Evolutionary conservation across 345 rosid genomes (phyloP), one percentile per base, ranked within the genome.

Genomic region (Eucalyptus lansdowneana): DNA sequence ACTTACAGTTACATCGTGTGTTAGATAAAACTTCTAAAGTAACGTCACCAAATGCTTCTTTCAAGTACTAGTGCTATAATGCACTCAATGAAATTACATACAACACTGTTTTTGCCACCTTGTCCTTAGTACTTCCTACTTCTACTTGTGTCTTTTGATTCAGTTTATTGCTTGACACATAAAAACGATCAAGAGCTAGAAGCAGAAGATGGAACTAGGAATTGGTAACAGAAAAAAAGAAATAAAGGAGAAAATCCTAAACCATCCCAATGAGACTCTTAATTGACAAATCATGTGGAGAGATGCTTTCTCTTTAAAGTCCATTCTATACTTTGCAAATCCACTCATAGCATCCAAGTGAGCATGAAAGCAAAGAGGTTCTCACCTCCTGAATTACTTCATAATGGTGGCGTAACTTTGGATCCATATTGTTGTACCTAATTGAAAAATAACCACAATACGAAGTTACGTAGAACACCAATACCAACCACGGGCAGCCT

Each of bases 381-480:
- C 37, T 94, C 87, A 97, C 99, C 99, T 98, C 98, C 88, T 95
- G 98, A 93, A 98, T 96, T 88, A 98, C 99, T 95, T 98, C 99
- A 93, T 98, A 98, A 91, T 98, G 99, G 92, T 98, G 99, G n/a
- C 98, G 98, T 76, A 93, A 96, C 76, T 92, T 94, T 86, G 96
- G 67, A 89, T 96, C 96, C 97, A 98, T 96, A 87, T 87, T 92
- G 92, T 92, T 91, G 93, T 98, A 98, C 94, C 99, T 97, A 91
- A 88, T 90, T 27, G 54, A 86, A 37, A 31, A 72, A 25, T 37
- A 72, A 56, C 86, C 85, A 40, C 86, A 15, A 31, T 86, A 15
- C 1, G 14, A 29, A 83, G 85, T 76, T 76, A 76, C 6, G 29
- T 81, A 42, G 49, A 50, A 89, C 21, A 50, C 15, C 29, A 29